phyloP scores from a whole-genome alignment of 345 rosid species.

The Populus euphratica region DNA sequence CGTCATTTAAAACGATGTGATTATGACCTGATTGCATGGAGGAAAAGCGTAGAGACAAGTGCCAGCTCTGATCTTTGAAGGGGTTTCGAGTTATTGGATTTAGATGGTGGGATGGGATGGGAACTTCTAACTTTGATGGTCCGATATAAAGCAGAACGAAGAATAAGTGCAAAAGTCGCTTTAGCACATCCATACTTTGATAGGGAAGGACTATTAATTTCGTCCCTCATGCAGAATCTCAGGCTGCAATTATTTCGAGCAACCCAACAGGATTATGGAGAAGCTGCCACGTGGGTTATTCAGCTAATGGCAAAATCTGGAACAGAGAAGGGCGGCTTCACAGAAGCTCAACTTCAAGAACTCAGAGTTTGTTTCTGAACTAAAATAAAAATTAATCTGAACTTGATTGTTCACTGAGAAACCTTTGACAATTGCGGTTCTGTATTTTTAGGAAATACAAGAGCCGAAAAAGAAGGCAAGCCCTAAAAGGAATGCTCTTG shows the following conservation, averaged over 20 bases:
- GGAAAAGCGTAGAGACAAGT: conserved; percentile 72
- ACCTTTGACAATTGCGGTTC: not conserved
- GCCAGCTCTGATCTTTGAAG: conserved; percentile 69
- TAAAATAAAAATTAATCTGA: not conserved
- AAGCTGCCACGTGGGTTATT: conserved; percentile 71
- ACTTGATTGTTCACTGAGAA: not conserved
- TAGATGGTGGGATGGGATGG: conserved; percentile 90
- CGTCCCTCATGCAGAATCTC: conserved; percentile 83
- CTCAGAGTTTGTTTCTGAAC: conserved; percentile 50
- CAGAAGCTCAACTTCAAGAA: conserved; percentile 89
- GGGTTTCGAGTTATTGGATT: conserved; percentile 75
- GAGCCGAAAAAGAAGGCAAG: conserved; percentile 58
- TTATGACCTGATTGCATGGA: conserved; percentile 79
- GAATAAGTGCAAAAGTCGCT: conserved; percentile 84
- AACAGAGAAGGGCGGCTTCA: conserved; percentile 84
- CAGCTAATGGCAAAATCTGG: conserved; percentile 91
- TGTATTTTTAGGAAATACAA: conserved; percentile 45
- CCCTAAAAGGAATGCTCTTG: conserved; percentile 68
- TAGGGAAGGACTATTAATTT: conserved; percentile 65
- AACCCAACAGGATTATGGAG: conserved; percentile 86
- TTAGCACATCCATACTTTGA: conserved; percentile 84
- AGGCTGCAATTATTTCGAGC: conserved; percentile 72
- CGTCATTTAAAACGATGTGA: conserved; percentile 91
- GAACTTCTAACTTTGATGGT: conserved; percentile 93
- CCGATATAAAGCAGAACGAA: conserved; percentile 79